Evolutionary conservation across 2,329 filamentous ascomycete species (phyloP).

Genomic region (Paraphoma sp.): DNA sequence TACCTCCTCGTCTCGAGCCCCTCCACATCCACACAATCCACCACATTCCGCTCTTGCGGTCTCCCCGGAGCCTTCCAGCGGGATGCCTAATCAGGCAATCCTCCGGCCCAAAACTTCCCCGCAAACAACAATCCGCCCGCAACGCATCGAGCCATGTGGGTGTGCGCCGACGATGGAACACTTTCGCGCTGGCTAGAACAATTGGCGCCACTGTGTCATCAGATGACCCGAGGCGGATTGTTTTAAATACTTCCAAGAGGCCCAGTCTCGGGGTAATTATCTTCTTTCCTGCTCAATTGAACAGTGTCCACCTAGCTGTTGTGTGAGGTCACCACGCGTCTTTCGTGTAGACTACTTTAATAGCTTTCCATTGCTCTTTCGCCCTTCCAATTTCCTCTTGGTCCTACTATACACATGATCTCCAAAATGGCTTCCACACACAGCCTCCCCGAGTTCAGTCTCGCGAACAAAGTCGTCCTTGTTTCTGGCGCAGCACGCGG

Average conservation of each 20-base stretch:
- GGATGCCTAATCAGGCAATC: constrained; percentile 17
- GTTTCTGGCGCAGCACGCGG: constrained; percentile 76
- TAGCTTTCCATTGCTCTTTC: background rate
- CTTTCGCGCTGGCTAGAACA: background rate
- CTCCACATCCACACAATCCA: background rate
- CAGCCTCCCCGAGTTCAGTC: constrained; percentile 74
- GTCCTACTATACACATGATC: background rate
- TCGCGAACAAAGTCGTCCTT: constrained; percentile 72
- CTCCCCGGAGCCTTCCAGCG: background rate
- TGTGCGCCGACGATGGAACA: background rate
- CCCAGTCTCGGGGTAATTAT: background rate
- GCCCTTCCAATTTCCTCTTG: background rate
- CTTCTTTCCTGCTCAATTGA: too few species aligned
- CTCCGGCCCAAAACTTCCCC: constrained; percentile 17
- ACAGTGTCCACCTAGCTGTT: background rate
- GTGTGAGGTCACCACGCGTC: background rate
- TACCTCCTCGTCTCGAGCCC: background rate
- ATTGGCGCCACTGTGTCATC: background rate
- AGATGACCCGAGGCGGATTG: background rate
- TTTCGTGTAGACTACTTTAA: background rate
- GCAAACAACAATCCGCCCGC: constrained; percentile 15
- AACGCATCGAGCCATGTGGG: constrained; percentile 2
- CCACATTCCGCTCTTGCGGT: background rate
- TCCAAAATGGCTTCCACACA: constrained; percentile 21
- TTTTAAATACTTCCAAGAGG: background rate